Evolutionary conservation across 176 grass and related monocot species (phyloP).

Genomic region (Triticum timopheevii): DNA sequence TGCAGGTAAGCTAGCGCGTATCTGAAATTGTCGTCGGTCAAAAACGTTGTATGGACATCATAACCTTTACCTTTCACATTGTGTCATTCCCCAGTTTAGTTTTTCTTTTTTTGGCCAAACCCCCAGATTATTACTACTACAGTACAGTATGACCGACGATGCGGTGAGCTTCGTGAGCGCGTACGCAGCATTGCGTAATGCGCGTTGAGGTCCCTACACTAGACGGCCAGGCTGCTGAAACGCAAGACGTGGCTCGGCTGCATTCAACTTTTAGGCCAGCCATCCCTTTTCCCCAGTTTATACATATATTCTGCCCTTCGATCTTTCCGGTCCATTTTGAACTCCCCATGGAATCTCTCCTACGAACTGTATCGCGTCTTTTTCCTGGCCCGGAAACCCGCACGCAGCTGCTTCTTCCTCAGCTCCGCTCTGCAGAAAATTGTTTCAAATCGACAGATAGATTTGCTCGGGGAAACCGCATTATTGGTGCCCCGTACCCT

Average conservation of each 20-base stretch:
- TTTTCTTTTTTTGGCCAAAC: too few species aligned
- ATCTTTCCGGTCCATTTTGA: slow-evolving; percentile 4
- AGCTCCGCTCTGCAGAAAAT: neutral
- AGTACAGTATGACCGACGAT: neutral
- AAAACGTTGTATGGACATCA: neutral
- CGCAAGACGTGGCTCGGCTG: neutral
- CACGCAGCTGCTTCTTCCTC: neutral
- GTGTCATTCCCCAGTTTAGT: too few species aligned
- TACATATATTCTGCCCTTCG: neutral
- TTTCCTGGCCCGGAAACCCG: neutral
- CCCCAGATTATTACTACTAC: neutral
- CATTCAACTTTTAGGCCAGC: neutral
- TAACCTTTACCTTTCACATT: neutral
- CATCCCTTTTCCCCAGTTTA: slow-evolving; percentile 20
- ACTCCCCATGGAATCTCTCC: slow-evolving; percentile 18
- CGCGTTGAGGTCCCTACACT: neutral
- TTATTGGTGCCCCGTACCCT: neutral
- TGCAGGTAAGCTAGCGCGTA: neutral
- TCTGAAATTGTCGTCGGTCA: neutral
- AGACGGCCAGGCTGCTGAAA: neutral
- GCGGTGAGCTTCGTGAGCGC: neutral
- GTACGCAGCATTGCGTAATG: neutral
- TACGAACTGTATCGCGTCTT: neutral
- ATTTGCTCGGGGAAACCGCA: neutral
- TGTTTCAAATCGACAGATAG: neutral